Conservation (phyloP, 805 yeast genomes). For the Yarrowia deformans region DNA sequence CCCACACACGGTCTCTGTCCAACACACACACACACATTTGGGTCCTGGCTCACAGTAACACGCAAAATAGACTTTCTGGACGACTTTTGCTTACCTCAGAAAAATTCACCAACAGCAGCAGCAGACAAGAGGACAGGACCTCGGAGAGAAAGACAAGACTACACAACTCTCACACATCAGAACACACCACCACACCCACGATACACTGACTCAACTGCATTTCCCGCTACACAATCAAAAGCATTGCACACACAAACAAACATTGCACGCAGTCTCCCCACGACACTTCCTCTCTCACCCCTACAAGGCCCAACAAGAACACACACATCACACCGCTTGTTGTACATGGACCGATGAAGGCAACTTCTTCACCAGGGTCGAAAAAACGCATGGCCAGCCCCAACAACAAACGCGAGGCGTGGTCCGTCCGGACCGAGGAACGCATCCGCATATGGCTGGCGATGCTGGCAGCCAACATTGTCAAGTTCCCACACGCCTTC, state of each 20-base stretch:
- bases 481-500: conserved; percentile 52
- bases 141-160: background rate
- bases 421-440: conserved; percentile 20
- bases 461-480: conserved; percentile 37
- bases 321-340: background rate
- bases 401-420: background rate
- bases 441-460: conserved; percentile 38
- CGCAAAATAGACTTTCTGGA: conserved; percentile 21
- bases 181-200: background rate
- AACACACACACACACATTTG: background rate
- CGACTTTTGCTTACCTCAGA: conserved; percentile 38
- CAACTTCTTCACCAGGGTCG: conserved; percentile 20
- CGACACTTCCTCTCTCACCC: background rate
- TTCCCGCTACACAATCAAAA: background rate
- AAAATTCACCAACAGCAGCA: conserved; percentile 21
- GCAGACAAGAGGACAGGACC: background rate
- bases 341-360: conserved; percentile 36
- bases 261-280: no score
- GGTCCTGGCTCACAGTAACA: no score
- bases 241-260: no score
- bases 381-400: conserved; percentile 19
- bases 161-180: background rate
- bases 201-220: conserved; percentile 7
- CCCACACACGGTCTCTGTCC: background rate
- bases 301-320: no score